Evolutionary conservation across 106 monocot species (phyloP), one percentile per base, ranked within the genome.

Genomic region (Dendrobium huoshanense): DNA sequence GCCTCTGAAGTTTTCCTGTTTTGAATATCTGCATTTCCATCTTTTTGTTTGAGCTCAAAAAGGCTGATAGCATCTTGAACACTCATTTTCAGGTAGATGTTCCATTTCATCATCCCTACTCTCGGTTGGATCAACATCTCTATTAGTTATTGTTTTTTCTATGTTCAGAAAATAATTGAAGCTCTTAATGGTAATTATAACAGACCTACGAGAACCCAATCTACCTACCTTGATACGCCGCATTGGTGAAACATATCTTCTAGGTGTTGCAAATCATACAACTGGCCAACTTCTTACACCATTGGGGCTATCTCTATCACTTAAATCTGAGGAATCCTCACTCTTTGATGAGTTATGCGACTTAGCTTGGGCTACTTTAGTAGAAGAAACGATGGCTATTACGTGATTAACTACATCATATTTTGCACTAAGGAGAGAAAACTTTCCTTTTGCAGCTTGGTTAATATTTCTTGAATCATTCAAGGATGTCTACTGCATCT

Each of bases 211-310:
- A 61, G 94, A 88, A 75, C 98, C 98, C 51, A 92, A 95, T 83
- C 91, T 84, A 55, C 95, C 95, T 61, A 99, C 90, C 86, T 99
- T 95, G 43, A 99, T 80, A 42, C 98, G 78, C 73, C 98, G 86
- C 95, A 99, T 99, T 16, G 95, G 95, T 13, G 98, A 99, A 82
- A 95, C 91, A 82, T 92, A 93, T 68, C 98, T 91, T 89, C 95
- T 87, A 79, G 91, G 95, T 47, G 98, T 84, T 65, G 93, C 89
- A 81, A 93, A 89, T 87, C 94, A 88, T 80, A 88, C 58, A 37
- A 89, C 20, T 80, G 98, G 64, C 2, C 92, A 83, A 91, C 95
- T 93, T 88, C 98, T 92, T 82, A 93, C 98, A 79, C 77, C 81
- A 80, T 16, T n/a, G 20, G 86, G 48, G 41, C 78, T 76, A 77